Evolutionary conservation across 768 basidiomycete genomes (phyloP), one percentile per base, ranked within the genome.

Genomic region (Russula vinacea): DNA sequence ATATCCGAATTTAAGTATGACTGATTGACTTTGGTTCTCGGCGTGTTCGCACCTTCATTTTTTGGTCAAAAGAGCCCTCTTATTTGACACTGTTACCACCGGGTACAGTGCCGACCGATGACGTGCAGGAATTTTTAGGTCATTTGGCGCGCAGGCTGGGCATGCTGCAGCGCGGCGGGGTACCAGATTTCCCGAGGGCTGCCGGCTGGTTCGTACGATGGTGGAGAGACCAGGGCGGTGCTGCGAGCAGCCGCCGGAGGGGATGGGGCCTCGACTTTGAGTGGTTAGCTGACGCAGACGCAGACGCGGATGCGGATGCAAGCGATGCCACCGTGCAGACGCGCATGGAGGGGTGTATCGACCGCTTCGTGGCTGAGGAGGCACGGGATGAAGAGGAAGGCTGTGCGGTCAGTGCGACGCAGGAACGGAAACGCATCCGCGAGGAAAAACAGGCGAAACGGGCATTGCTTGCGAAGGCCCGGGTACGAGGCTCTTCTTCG

Each of bases 201-300:
- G 88, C 89, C 5, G 78, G 79, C 24, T 92, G 88, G 80, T 88
- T 98, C 70, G 82, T 98, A 47, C 80, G 84, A 51, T 92, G 92
- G 83, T 99, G 94, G 87, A 85, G 96, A 47, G 84, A 83, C 54
- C 83, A 88, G 69, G 90, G 89, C 58, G 81, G 86, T 7, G 76
- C 64, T 2, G 26, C 40, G n/a, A 57, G 58, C 22, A 54, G 56
- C 47, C 71, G 71, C 50, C 76, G 75, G n/a, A 84, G 82, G 56
- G 90, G 89, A 2, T 92, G 90, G 90, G 90, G 90, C 57, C 91
- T 92, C 71, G 90, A 92, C 74, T 84, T 92, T 64, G 87, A 92
- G 73, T 90, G 89, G 90, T 58, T 57, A 60, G 56, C 62, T 22
- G 61, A 67, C 58, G 61, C 56, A 56, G 62, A 69, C 55, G 62